Conservation (phyloP, 164 flowering plant genomes). For the Amborella trichopoda region DNA sequence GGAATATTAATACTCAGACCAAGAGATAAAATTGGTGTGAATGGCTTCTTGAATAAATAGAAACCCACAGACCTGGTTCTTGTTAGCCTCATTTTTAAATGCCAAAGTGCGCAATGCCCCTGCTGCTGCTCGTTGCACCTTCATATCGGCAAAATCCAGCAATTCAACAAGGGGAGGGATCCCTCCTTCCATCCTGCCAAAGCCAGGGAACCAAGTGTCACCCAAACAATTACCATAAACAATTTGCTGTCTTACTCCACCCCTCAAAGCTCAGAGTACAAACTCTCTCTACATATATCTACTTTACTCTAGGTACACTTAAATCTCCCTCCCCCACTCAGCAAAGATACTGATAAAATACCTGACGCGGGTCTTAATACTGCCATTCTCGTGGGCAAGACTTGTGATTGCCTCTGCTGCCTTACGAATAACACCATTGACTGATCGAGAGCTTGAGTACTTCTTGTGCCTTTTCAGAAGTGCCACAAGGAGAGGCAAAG, state of each 20-base stretch:
- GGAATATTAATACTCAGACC: too few species aligned
- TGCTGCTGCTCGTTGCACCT: conserved; percentile 98
- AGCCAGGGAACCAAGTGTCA: conserved; percentile 2
- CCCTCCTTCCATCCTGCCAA: conserved; percentile 81
- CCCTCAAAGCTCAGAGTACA: too few species aligned
- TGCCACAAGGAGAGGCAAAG: conserved; percentile 75
- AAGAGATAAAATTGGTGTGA: too few species aligned
- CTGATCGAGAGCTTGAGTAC: conserved; percentile 43
- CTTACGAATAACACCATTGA: conserved; percentile 81
- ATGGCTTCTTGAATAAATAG: too few species aligned
- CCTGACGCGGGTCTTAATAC: conserved; percentile 91
- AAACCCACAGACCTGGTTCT: conserved; percentile 56
- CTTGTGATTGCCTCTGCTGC: conserved; percentile 99
- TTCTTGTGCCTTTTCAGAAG: conserved; percentile 58
- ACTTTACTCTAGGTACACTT: too few species aligned
- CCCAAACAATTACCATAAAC: too few species aligned
- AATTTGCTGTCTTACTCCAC: too few species aligned
- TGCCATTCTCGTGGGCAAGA: conserved; percentile 96
- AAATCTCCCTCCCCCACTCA: too few species aligned
- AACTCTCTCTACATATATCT: too few species aligned
- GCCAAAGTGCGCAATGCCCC: conserved; percentile 95
- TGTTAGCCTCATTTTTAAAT: conserved; percentile 96
- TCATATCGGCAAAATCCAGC: conserved; percentile 76
- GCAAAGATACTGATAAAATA: too few species aligned
- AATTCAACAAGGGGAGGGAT: conserved; percentile 96